Evolutionary conservation across 805 yeast genomes (phyloP).

Genomic region (Nematodospora valgi): DNA sequence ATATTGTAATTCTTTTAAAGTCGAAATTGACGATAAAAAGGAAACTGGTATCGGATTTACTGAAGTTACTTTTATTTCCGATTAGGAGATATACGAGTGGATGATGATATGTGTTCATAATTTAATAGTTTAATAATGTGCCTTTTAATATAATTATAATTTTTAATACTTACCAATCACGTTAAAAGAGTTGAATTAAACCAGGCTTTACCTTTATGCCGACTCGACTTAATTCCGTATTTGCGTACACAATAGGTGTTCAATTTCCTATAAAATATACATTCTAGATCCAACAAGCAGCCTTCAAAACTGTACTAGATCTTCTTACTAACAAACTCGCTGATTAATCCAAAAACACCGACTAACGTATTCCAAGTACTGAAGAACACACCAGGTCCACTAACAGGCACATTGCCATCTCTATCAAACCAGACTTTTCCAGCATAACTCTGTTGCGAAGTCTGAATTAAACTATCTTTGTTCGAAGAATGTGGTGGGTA

Average conservation of each 20-base stretch:
- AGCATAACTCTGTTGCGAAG: constrained; percentile 24
- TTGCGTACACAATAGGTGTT: too few species aligned
- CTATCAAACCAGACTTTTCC: constrained; percentile 40
- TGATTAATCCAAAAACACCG: constrained; percentile 27
- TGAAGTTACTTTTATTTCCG: constrained; percentile 77
- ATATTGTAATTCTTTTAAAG: constrained; percentile 62
- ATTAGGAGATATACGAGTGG: constrained; percentile 16
- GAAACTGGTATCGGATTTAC: constrained; percentile 69
- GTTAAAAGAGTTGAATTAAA: too few species aligned
- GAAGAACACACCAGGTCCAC: constrained; percentile 34
- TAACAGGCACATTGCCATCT: constrained; percentile 29
- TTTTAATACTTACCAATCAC: too few species aligned
- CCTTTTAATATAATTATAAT: too few species aligned
- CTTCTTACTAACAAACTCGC: constrained; percentile 14
- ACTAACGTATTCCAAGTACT: constrained; percentile 27
- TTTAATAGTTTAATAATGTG: constrained; percentile 1
- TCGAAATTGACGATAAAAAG: constrained; percentile 38
- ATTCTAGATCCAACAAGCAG: too few species aligned
- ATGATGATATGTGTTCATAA: background rate
- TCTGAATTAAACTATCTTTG: constrained; percentile 29
- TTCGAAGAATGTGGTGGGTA: constrained; percentile 55
- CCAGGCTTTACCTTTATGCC: too few species aligned
- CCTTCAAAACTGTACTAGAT: too few species aligned
- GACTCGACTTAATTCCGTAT: too few species aligned
- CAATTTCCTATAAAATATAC: too few species aligned